Evolutionary conservation across 78 protist species (phyloP).

Genomic region (Fonticula alba): DNA sequence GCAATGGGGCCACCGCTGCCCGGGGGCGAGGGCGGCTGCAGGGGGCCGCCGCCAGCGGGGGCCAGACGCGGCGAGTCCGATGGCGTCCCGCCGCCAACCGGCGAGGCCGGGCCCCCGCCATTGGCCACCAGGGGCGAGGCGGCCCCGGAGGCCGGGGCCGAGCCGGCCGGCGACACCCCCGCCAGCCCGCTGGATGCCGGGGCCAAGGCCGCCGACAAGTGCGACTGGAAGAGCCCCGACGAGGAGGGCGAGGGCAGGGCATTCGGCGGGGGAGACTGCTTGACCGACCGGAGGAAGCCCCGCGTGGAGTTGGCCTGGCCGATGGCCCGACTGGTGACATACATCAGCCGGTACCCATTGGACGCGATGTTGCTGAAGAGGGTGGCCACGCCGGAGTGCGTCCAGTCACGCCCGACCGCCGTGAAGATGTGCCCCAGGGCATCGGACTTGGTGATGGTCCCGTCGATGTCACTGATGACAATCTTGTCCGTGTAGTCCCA

Average conservation of each 20-base stretch:
- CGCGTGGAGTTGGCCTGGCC: conserved; percentile 44
- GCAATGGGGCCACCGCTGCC: too few species aligned
- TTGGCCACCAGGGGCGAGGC: background rate
- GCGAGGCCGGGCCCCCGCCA: too few species aligned
- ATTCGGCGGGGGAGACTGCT: conserved; percentile 4
- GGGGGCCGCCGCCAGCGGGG: too few species aligned
- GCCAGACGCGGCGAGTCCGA: too few species aligned
- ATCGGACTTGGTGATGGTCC: conserved; percentile 86
- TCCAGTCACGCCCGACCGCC: conserved; percentile 77
- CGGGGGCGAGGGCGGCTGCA: too few species aligned
- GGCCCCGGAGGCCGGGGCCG: background rate
- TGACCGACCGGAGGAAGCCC: conserved; percentile 14
- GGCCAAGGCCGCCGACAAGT: background rate
- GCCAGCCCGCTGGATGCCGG: background rate
- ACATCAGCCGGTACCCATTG: conserved; percentile 76
- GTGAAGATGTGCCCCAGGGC: conserved; percentile 76
- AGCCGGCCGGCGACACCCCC: background rate
- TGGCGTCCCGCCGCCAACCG: too few species aligned
- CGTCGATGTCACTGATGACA: conserved; percentile 80
- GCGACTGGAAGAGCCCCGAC: too few species aligned
- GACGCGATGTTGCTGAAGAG: conserved; percentile 43
- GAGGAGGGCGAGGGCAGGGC: background rate
- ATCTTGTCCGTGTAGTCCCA: conserved; percentile 44
- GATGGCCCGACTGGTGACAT: conserved; percentile 72
- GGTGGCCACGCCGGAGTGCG: conserved; percentile 70